A percentile compares a stretch with the other conserved stretches of the same genome.
Evolutionary conservation across 495 filamentous ascomycete species (phyloP).

Genomic region (Mycothermus thermophilus): DNA sequence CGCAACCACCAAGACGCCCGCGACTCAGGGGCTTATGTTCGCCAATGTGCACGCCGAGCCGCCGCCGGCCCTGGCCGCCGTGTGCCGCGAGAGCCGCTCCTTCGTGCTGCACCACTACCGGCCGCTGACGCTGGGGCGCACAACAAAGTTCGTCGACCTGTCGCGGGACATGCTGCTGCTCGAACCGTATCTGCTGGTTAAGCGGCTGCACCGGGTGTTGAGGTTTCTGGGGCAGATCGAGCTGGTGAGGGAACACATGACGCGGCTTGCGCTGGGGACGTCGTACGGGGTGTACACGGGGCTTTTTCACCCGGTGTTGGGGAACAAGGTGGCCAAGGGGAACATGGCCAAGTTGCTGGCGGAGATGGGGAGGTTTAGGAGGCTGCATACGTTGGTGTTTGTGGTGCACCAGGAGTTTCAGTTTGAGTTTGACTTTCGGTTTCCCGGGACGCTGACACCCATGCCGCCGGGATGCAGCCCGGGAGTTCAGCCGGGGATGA

Average conservation of each 20-base stretch:
- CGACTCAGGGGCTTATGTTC: constrained; percentile 33
- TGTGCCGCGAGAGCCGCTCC: constrained; percentile 34
- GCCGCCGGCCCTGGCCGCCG: constrained; percentile 31
- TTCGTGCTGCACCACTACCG: constrained; percentile 35
- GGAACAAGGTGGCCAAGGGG: constrained; percentile 33
- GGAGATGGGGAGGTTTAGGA: constrained; percentile 28
- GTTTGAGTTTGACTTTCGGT: constrained; percentile 31
- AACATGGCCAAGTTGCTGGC: constrained; percentile 34
- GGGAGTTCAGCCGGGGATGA: not conserved
- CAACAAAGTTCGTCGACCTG: constrained; percentile 34
- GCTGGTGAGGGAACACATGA: constrained; percentile 29
- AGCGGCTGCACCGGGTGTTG: constrained; percentile 32
- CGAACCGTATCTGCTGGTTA: constrained; percentile 36
- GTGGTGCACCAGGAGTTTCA: constrained; percentile 35
- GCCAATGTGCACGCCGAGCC: constrained; percentile 35
- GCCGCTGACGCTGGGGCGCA: constrained; percentile 30
- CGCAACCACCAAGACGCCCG: constrained; percentile 25
- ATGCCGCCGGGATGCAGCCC: too few species aligned
- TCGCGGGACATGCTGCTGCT: constrained; percentile 35
- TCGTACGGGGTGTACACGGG: constrained; percentile 35
- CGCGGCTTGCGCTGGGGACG: constrained; percentile 31
- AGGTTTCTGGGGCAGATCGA: constrained; percentile 36
- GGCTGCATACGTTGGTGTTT: constrained; percentile 29
- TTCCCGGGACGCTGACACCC: constrained; percentile 15
- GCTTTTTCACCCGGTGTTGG: constrained; percentile 31